Evolutionary conservation across 2,329 filamentous ascomycete genomes (phyloP), one percentile per base, ranked within the genome.

Genomic region (Ustulina deusta): DNA sequence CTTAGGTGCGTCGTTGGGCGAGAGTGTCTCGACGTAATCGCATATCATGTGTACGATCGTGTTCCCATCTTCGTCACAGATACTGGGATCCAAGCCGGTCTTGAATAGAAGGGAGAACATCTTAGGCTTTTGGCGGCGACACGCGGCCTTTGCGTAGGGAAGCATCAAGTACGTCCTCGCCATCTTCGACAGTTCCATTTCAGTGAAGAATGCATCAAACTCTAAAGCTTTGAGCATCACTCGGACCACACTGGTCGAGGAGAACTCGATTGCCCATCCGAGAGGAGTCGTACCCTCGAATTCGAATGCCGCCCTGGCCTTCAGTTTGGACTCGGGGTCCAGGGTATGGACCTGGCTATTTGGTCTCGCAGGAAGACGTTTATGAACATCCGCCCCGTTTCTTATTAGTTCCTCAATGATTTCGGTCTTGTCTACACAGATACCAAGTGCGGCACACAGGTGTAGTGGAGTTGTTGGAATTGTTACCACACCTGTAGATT

Each of bases 11-110:
- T 46, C 55, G 25, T 63, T 46, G 2, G 58, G 63, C 58, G 54
- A 63, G 17, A 52, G 42, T 3, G 27, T 55, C n/a, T 71, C 63
- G 34, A 69, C 69, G n/a, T 42, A 52, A 17, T 67, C 32, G 57
- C 71, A 74, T 56, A 74, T 65, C 54, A 73, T 70, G 49, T 58
- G 69, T 11, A 72, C 32, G 3, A 72, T 66, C 11, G 69, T 67
- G 55, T 74, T 69, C n/a, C 71, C 71, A 17, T 65, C 11, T 40
- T 63, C 52, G 27, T 73, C 71, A 36, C 34, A 61, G 27, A 68
- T 22, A 40, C 58, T 27, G 5, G 20, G 27, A 40, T 69, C 63
- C 7, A 73, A 42, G 38, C 66, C 64, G 0, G 1, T 25, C 5
- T 52, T 20, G 22, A 72, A 44, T n/a, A 72, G 29, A 17, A 65